Conservation (phyloP, 345 rosid genomes). For the Arabidopsis suecica region DNA sequence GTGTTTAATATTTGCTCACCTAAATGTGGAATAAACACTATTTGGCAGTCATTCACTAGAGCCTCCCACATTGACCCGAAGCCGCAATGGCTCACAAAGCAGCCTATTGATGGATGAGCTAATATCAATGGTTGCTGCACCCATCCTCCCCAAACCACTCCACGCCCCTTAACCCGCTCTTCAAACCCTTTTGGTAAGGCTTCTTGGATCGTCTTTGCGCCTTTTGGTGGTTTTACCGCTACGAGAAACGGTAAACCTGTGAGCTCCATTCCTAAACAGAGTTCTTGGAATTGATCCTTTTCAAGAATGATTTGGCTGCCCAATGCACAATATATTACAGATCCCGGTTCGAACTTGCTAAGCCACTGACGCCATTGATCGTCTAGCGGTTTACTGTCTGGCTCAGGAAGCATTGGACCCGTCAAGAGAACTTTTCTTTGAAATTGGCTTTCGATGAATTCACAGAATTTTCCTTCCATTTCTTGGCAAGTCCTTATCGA, state of each 20-base stretch:
- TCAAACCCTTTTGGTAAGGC: slow-evolving; percentile 74
- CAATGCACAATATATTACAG: slow-evolving; percentile 66
- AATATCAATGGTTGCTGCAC: slow-evolving; percentile 58
- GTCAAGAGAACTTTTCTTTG: slow-evolving; percentile 56
- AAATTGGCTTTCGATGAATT: slow-evolving; percentile 56
- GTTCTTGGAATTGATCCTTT: slow-evolving; percentile 67
- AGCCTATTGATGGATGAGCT: slow-evolving; percentile 61
- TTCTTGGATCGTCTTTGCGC: slow-evolving; percentile 55
- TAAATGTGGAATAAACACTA: slow-evolving; percentile 59
- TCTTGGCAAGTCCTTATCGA: slow-evolving; percentile 71
- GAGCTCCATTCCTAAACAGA: slow-evolving; percentile 64
- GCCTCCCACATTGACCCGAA: slow-evolving; percentile 80
- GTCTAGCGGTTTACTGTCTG: slow-evolving; percentile 40
- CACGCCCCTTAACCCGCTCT: slow-evolving; percentile 60
- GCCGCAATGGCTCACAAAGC: slow-evolving; percentile 79
- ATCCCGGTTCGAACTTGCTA: slow-evolving; percentile 46
- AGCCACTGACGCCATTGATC: slow-evolving; percentile 65
- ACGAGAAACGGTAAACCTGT: slow-evolving; percentile 65
- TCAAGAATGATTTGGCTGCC: slow-evolving; percentile 69
- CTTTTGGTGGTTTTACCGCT: slow-evolving; percentile 62
- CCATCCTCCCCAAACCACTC: slow-evolving; percentile 61
- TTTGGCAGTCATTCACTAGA: slow-evolving; percentile 58
- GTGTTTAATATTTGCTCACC: slow-evolving; percentile 65
- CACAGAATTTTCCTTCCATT: slow-evolving; percentile 61
- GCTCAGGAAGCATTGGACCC: slow-evolving; percentile 65